Conservation (phyloP, 2,329 filamentous ascomycete genomes). For the Alternaria dauci region DNA sequence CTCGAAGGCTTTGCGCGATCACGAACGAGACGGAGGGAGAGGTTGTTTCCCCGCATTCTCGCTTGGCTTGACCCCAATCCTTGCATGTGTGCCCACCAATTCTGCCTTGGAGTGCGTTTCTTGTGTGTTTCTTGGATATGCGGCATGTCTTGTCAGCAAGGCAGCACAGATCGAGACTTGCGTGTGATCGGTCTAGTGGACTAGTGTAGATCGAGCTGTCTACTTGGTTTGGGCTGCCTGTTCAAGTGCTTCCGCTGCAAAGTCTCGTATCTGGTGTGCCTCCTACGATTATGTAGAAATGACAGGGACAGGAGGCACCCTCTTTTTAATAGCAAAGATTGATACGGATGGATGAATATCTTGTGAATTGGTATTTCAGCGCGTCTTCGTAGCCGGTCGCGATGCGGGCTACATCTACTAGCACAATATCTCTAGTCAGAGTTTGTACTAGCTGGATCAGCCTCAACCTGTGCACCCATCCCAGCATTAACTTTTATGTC, state of each 20-base stretch:
- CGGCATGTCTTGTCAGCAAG: not conserved
- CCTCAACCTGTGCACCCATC: not conserved
- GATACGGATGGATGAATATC: not conserved
- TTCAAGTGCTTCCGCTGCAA: not conserved
- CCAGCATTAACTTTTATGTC: not conserved
- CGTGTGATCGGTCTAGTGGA: not conserved
- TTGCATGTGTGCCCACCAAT: not conserved
- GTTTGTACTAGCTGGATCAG: not conserved
- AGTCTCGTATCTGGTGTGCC: not conserved
- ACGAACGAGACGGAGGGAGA: not conserved
- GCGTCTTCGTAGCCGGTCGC: not conserved
- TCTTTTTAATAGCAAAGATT: not conserved
- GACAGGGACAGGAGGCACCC: not conserved
- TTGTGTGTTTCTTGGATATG: constrained; percentile 2
- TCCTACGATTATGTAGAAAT: not conserved
- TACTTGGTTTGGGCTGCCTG: not conserved
- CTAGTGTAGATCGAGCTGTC: not conserved
- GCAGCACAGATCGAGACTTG: not conserved
- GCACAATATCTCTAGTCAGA: not conserved
- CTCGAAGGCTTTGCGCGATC: constrained; percentile 2
- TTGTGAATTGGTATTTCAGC: not conserved
- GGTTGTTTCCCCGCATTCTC: constrained; percentile 10
- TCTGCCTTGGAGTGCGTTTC: not conserved
- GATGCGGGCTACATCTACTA: not conserved
- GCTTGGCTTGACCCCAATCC: constrained; percentile 1